Base-by-base conservation (phyloP, 1,284 basidiomycete species). In the Cryptococcus sp. region DNA sequence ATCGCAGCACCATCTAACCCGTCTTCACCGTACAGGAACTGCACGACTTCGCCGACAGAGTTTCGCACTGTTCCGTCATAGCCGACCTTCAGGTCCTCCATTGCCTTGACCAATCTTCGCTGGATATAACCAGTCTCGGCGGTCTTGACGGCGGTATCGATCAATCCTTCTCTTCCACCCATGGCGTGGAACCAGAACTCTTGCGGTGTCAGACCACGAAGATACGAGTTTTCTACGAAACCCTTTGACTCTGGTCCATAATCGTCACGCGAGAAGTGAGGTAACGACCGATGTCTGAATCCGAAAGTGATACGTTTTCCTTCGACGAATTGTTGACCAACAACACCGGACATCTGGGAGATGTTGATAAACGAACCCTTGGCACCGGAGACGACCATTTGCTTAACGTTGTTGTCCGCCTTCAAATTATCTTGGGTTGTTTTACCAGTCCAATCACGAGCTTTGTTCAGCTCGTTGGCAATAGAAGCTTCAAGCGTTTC, bases 111-210 rank as follows among this genome's bases (percentile, higher is more conserved):
- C 62, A 99, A 82, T 65, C 95, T 90, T 72, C 95, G 90, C 78
- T 99, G 96, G 69, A 99, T 99, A 78, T 99, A 99, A 70, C 96
- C 96, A 0, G 96, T 99, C 80, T 99, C 96, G 49, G 96, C 96
- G 7, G 96, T 99, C 82, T 99, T 99, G 79, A 99, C 94, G 29
- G 96, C 96, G 2, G 96, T 99, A 84, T 99, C 96, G 70, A 99
- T 98, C 54, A 99, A 81, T 84, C 96, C 96, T 79, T 99, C 96
- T 72, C 96, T 89, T 81, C 96, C 96, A 70, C 95, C 95, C 96
- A 99, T 99, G 55, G 96, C 96, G 80, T 99, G 96, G 87, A 99
- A 99, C 85, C 99, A 99, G 84, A 94, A 99, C 75, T 99, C 96
- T 69, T 98, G 94, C 0, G 96, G 94, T 0, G 95, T 99, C 61